phyloP scores from a whole-genome alignment of 352 stramenopile genomes.

The Pythium dissimile region DNA sequence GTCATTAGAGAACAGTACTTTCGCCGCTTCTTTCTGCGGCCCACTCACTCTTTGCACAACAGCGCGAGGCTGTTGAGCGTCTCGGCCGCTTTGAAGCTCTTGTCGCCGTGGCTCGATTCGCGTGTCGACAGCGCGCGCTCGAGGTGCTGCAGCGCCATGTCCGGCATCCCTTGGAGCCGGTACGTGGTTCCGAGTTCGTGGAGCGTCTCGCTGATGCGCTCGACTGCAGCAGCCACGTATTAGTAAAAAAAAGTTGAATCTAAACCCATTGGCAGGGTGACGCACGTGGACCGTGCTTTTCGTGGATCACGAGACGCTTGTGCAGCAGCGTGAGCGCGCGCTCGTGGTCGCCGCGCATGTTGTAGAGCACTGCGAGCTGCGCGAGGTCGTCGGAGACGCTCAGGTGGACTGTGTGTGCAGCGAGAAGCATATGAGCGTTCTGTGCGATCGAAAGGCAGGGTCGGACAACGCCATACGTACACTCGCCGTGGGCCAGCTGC shows the following conservation, averaged over 20 bases:
- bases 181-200: constrained; percentile 71
- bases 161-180: constrained; percentile 41
- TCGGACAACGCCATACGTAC: constrained; percentile 17
- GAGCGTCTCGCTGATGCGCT: constrained; percentile 55
- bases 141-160: constrained; percentile 60
- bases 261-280: neutral
- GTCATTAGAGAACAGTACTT: neutral
- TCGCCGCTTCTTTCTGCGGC: too few species aligned
- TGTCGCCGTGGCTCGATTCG: constrained; percentile 40
- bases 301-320: constrained; percentile 76
- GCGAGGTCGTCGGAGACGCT: constrained; percentile 60
- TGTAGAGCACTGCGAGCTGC: constrained; percentile 64
- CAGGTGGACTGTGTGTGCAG: constrained; percentile 34
- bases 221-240: neutral
- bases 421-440: neutral
- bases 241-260: neutral
- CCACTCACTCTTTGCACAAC: constrained; percentile 39
- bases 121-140: constrained; percentile 45
- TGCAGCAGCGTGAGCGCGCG: constrained; percentile 68
- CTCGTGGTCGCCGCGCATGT: constrained; percentile 63
- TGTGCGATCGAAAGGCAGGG: neutral
- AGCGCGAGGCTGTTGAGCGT: constrained; percentile 78
- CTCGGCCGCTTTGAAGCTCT: constrained; percentile 70
- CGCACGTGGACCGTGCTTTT: constrained; percentile 67
- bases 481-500: constrained; percentile 47